Evolutionary conservation across 192 early-diverging fungal genomes (phyloP).

Genomic region (Borealophlyctis nickersoniae): DNA sequence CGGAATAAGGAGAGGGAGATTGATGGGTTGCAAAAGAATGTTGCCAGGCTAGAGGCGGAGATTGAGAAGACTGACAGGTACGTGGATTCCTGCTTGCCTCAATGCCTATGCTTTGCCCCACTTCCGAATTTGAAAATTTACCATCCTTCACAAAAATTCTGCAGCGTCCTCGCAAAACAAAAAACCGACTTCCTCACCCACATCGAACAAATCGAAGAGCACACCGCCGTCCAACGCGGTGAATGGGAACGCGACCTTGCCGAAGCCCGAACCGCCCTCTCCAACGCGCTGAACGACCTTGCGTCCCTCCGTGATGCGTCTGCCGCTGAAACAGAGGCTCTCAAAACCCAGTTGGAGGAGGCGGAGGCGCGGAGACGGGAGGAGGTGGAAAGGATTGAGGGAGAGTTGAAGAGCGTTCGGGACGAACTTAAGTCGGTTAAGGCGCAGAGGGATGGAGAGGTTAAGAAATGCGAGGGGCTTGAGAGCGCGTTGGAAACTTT

Average conservation of each 20-base stretch:
- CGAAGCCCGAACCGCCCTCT: not conserved
- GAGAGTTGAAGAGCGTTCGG: not conserved
- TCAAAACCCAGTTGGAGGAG: not conserved
- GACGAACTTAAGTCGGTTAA: not conserved
- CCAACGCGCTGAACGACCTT: not conserved
- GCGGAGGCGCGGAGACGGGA: not conserved
- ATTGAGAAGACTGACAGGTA: not conserved
- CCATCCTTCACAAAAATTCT: not conserved
- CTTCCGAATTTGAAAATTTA: slow-evolving; percentile 1
- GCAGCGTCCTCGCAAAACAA: slow-evolving; percentile 6
- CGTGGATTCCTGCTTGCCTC: not conserved
- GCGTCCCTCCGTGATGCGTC: not conserved
- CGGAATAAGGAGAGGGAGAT: too few relatives aligned
- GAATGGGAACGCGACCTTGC: slow-evolving; percentile 23
- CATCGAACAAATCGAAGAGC: slow-evolving; percentile 28
- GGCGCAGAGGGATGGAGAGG: not conserved
- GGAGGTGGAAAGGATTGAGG: slow-evolving; percentile 10
- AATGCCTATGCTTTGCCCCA: not conserved
- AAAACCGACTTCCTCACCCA: slow-evolving; percentile 10
- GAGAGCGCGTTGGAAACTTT: too few relatives aligned
- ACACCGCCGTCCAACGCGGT: slow-evolving; percentile 17
- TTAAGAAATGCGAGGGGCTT: too few relatives aligned
- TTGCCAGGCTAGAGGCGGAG: not conserved
- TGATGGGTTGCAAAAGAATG: too few relatives aligned
- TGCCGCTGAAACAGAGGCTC: not conserved